These are phyloP conservation scores for Candida orba DNA, from an alignment of 805 yeast species.

Conservation along the genomic window DNA sequence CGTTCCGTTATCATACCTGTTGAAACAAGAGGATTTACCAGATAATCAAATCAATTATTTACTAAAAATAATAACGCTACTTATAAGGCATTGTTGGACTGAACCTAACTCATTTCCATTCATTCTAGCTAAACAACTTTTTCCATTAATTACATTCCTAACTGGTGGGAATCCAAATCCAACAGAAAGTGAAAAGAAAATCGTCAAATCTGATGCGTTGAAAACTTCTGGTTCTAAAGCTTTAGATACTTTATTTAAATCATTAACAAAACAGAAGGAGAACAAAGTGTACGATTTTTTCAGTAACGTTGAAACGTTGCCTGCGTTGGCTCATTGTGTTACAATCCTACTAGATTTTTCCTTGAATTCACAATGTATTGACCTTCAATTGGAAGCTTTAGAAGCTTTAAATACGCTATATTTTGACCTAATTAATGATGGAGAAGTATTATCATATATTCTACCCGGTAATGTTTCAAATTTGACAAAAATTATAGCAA, in stretches of 20 bases:
- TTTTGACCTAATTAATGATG: conserved; percentile 31
- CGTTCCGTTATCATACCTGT: conserved; percentile 49
- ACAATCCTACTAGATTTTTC: conserved; percentile 34
- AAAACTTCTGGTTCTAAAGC: conserved; percentile 30
- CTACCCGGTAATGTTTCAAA: conserved; percentile 46
- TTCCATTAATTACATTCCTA: conserved; percentile 39
- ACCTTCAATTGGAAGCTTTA: conserved; percentile 28
- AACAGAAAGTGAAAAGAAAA: conserved; percentile 18
- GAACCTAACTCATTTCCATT: conserved; percentile 28
- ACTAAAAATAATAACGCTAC: conserved; percentile 35
- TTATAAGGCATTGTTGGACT: conserved; percentile 45
- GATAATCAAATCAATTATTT: conserved; percentile 40
- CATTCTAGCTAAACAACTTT: conserved; percentile 36
- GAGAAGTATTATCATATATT: conserved; percentile 41
- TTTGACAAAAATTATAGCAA: conserved; percentile 31
- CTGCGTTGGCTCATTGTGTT: conserved; percentile 42
- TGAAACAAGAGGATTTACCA: conserved; percentile 41
- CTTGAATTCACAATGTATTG: conserved; percentile 20
- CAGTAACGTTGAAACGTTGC: conserved; percentile 29
- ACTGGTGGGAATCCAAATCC: conserved; percentile 40
- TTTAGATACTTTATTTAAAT: conserved; percentile 25
- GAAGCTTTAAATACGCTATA: conserved; percentile 30
- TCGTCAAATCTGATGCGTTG: conserved; percentile 29
- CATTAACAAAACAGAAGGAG: conserved; percentile 21
- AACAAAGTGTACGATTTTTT: conserved; percentile 21